Evolutionary conservation across 2,329 filamentous ascomycete genomes (phyloP).

Genomic region (Microsporum audouinii): DNA sequence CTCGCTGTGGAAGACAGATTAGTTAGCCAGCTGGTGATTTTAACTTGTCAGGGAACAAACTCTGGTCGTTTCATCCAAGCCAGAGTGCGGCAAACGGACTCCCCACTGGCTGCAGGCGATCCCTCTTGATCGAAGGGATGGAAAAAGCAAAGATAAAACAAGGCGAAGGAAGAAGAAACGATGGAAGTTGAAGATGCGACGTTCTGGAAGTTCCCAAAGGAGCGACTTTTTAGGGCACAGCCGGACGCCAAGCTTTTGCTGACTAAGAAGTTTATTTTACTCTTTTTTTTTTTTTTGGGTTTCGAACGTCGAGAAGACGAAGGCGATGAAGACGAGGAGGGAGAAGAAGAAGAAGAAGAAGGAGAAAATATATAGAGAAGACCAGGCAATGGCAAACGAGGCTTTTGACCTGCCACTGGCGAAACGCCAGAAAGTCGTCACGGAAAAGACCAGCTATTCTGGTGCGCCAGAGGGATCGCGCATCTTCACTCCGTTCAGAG

Average conservation of each 20-base stretch:
- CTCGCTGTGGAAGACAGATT: too few species aligned
- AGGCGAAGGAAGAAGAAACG: background rate
- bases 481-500: slow-evolving; percentile 88
- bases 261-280: background rate
- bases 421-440: slow-evolving; percentile 62
- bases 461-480: slow-evolving; percentile 45
- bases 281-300: background rate
- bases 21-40: background rate
- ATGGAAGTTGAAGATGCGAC: background rate
- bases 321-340: background rate
- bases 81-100: background rate
- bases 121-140: background rate
- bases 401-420: slow-evolving; percentile 51
- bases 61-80: background rate
- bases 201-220: background rate
- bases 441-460: slow-evolving; percentile 27
- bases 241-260: background rate
- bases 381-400: slow-evolving; percentile 21
- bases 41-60: background rate
- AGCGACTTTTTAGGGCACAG: background rate
- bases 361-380: background rate
- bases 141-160: background rate
- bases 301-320: background rate
- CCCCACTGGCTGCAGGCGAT: background rate
- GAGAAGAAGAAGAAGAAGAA: background rate